Evolutionary conservation across 139 green algal species (phyloP), one percentile per base, ranked within the genome.

Genomic region (Desmodesmus armatus): DNA sequence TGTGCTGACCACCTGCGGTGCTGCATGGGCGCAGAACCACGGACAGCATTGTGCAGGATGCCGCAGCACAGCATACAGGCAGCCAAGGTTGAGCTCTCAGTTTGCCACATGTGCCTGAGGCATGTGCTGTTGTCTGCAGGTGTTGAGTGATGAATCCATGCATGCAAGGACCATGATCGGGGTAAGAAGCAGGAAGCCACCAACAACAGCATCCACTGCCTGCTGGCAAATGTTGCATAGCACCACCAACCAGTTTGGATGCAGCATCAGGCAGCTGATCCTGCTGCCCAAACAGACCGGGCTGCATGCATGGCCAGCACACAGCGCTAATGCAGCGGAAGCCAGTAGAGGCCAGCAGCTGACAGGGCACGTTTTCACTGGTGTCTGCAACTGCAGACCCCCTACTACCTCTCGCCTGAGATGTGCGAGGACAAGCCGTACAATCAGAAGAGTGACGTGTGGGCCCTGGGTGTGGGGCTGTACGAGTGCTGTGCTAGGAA

Each of bases 351-450:
- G 23, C 11, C 33, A 17, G 6, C 65, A 40, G 65, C 29, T 58
- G 21, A 37, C 25, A 44, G 39, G 5, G 5, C 41, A 58, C 40
- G 35, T 51, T 53, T 55, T 49, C n/a, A n/a, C n/a, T n/a, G n/a
- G 37, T 58, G 31, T 13, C 66, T 27, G 6, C 93, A 17, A 85
- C 94, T 23, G 92, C 91, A 53, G n/a, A 97, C 94, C 33, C 93
- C 93, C 3, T 96, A 94, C 88, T 97, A 97, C 80, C 83, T 96
- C 11, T 88, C 82, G 17, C 94, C 94, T 35, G 94, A 97, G 88
- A 85, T 97, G 39, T 96, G 92, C 84, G 91, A 97, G 71, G 93
- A 97, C 85, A 94, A 95, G 89, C 94, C 94, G 0, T 96, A 96
- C 93, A 95, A 95, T 75, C 78, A 91, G 40, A 95, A 94, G 83